A percentile compares a stretch with the other conserved stretches of the same genome.
Evolutionary conservation across 108 stramenopile genomes (phyloP).

Genomic region (Poteriospumella lacustris): DNA sequence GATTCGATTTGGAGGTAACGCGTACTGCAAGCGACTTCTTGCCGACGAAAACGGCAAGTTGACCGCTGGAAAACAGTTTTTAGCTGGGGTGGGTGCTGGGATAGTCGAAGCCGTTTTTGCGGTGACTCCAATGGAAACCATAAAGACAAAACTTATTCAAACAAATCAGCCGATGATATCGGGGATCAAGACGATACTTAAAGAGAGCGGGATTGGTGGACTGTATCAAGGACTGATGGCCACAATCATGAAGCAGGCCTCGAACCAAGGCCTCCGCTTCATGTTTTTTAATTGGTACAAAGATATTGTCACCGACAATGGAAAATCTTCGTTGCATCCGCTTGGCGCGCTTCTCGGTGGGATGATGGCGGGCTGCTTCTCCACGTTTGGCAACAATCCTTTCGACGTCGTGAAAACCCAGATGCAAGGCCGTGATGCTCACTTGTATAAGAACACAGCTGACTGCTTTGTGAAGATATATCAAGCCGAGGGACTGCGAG

Average conservation of each 20-base stretch:
- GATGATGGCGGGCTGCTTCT: constrained; percentile 91
- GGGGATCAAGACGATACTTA: constrained; percentile 61
- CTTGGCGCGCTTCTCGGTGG: constrained; percentile 82
- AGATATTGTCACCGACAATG: constrained; percentile 29
- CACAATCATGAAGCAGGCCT: constrained; percentile 91
- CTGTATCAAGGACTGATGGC: constrained; percentile 84
- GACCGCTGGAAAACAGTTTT: constrained; percentile 74
- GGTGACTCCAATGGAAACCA: constrained; percentile 94
- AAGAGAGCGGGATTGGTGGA: constrained; percentile 80
- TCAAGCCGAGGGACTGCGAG: constrained; percentile 71
- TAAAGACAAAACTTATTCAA: constrained; percentile 91
- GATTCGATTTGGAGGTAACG: constrained; percentile 90
- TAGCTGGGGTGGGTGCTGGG: constrained; percentile 88
- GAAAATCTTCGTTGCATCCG: constrained; percentile 66
- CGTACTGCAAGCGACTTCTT: constrained; percentile 52
- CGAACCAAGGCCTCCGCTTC: constrained; percentile 93
- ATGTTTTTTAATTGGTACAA: constrained; percentile 98
- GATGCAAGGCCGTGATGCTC: constrained; percentile 87
- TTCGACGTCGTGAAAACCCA: constrained; percentile 97
- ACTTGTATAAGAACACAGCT: constrained; percentile 69
- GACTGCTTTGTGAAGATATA: constrained; percentile 86
- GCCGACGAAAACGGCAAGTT: constrained; percentile 77
- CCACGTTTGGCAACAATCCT: constrained; percentile 81
- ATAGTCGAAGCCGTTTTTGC: constrained; percentile 79
- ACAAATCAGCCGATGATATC: background rate